A percentile compares a stretch with the other conserved stretches of the same genome.
Conservation (phyloP, 2,329 filamentous ascomycete species). For the Pseudogymnoascus sp. region DNA sequence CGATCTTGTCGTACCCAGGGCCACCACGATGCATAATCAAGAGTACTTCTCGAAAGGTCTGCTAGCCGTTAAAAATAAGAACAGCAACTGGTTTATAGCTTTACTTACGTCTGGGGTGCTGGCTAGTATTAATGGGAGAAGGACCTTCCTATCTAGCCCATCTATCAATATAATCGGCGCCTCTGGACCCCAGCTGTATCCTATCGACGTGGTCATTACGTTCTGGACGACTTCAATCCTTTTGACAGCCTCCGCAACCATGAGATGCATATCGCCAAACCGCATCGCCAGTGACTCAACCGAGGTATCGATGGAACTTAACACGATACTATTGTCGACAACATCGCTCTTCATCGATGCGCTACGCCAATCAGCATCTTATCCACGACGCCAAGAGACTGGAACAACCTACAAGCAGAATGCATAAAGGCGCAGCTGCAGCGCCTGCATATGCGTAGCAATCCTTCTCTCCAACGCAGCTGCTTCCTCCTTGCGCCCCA, state of each 20-base stretch:
- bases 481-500: background rate
- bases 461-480: background rate
- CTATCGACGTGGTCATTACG: background rate
- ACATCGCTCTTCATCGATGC: constrained; percentile 1
- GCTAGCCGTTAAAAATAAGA: background rate
- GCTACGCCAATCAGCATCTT: background rate
- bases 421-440: background rate
- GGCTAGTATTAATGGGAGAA: background rate
- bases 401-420: background rate
- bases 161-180: constrained; percentile 2
- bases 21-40: background rate
- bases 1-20: constrained; percentile 1
- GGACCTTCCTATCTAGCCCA: background rate
- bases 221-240: background rate
- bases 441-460: constrained; percentile 1
- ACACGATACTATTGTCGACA: background rate
- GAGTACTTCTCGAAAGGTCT: background rate
- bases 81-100: background rate
- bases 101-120: background rate
- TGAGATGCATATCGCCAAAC: constrained; percentile 1
- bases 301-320: background rate
- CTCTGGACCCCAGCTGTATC: background rate
- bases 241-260: background rate
- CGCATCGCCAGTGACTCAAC: background rate
- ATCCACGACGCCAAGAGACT: background rate